Conservation (phyloP, 305 asterid genomes). For the Solanum hybrid region DNA sequence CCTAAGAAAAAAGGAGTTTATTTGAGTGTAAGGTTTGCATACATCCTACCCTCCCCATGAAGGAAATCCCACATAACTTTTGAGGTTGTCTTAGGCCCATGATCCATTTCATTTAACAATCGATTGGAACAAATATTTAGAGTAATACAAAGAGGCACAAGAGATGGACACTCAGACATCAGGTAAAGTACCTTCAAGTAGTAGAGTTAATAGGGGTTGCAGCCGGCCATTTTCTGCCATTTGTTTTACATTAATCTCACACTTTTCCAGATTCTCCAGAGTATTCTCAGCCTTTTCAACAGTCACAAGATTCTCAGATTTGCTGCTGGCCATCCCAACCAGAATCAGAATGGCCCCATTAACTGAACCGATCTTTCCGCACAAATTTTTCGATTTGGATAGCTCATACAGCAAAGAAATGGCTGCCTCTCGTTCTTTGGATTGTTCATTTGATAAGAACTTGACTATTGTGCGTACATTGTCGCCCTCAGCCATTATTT, state of each 20-base stretch:
- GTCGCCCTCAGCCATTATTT: conserved; percentile 80
- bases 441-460: conserved; percentile 65
- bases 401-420: conserved; percentile 78
- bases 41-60: neutral
- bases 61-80: neutral
- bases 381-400: conserved; percentile 59
- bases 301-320: conserved; percentile 57
- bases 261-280: conserved; percentile 62
- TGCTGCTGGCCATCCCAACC: conserved; percentile 94
- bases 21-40: neutral
- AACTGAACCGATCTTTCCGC: conserved; percentile 86
- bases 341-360: conserved; percentile 79
- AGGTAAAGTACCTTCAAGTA: conserved; percentile 63
- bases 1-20: neutral
- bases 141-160: neutral
- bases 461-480: conserved; percentile 84
- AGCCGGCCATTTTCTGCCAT: conserved; percentile 89
- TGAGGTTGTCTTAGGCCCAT: neutral
- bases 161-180: conserved; percentile 1
- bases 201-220: conserved; percentile 66
- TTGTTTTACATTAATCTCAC: conserved; percentile 82
- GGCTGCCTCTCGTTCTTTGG: conserved; percentile 90
- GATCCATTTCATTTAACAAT: neutral
- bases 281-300: conserved; percentile 83
- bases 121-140: neutral